Percentiles rank a stretch among this genome's conserved stretches.
phyloP scores from a whole-genome alignment of 495 filamentous ascomycete species.

The Penicillium canariense region DNA sequence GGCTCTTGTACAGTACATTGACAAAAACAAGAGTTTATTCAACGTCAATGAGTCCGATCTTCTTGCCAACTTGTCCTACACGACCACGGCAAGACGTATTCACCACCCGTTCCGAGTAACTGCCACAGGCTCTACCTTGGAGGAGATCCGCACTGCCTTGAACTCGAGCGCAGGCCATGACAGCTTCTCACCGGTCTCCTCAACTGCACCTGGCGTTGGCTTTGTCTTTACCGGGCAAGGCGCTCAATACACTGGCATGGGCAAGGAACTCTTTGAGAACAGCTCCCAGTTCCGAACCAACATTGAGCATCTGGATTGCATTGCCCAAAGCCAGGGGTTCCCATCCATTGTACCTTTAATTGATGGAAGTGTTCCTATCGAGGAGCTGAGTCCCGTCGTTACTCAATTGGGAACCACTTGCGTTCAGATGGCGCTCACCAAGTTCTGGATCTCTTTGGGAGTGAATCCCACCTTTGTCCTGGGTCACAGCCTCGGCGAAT shows the following conservation, averaged over 20 bases:
- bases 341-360: conserved; percentile 65
- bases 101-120: conserved; percentile 74
- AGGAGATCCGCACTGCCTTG: conserved; percentile 32
- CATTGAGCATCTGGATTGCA: conserved; percentile 67
- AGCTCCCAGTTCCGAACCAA: conserved; percentile 64
- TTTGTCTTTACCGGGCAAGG: conserved; percentile 60
- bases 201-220: conserved; percentile 50
- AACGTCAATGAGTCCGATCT: conserved; percentile 38
- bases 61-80: conserved; percentile 62
- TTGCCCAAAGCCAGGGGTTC: conserved; percentile 68
- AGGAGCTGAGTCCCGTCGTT: conserved; percentile 66
- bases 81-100: conserved; percentile 79
- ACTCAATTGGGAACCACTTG: conserved; percentile 75
- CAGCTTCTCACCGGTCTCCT: conserved; percentile 27
- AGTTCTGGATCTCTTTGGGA: conserved; percentile 77
- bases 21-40: conserved; percentile 45
- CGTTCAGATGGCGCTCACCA: conserved; percentile 82
- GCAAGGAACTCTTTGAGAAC: conserved; percentile 65
- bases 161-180: conserved; percentile 26
- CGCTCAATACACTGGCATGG: conserved; percentile 60
- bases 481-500: conserved; percentile 87
- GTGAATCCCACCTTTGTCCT: conserved; percentile 73
- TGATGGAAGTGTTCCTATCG: conserved; percentile 40
- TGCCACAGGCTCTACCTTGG: conserved; percentile 47
- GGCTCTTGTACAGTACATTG: conserved; percentile 50